Conservation (phyloP, 192 early-diverging fungal species). For the Kappamyces sp. region DNA sequence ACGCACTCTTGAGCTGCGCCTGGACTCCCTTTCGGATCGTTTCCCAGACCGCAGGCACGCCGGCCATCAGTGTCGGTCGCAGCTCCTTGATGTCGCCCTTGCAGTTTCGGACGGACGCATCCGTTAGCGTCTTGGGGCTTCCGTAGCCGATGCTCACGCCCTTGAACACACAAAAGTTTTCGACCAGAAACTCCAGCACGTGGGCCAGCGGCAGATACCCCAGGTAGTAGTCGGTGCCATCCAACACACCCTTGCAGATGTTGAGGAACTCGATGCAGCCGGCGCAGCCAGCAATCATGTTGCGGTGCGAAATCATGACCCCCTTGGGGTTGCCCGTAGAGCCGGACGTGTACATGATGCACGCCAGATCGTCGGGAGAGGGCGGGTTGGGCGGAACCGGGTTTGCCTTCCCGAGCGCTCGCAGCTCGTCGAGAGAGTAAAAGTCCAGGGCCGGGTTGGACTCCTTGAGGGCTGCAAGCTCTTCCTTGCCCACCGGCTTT, state of each 20-base stretch:
- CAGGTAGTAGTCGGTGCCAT: constrained; percentile 48
- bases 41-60: constrained; percentile 69
- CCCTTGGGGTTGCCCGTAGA: constrained; percentile 94
- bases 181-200: constrained; percentile 81
- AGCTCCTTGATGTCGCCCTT: constrained; percentile 64
- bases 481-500: constrained; percentile 32
- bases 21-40: constrained; percentile 76
- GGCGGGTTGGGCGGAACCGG: constrained; percentile 63
- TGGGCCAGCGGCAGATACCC: constrained; percentile 84
- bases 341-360: constrained; percentile 82
- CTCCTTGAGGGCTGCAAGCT: constrained; percentile 16
- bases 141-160: constrained; percentile 55
- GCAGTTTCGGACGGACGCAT: constrained; percentile 59
- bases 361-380: constrained; percentile 54
- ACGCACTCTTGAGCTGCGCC: constrained; percentile 49
- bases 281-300: constrained; percentile 65
- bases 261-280: not conserved
- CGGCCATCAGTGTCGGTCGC: constrained; percentile 62
- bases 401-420: constrained; percentile 55
- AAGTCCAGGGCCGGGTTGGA: constrained; percentile 5
- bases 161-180: constrained; percentile 46
- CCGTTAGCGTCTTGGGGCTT: constrained; percentile 58
- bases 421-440: constrained; percentile 63
- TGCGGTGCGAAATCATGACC: constrained; percentile 76
- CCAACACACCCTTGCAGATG: not conserved